These are phyloP conservation scores for Blastobotrys persicus DNA, from an alignment of 1,139 yeast genomes.

Conservation along the genomic window DNA sequence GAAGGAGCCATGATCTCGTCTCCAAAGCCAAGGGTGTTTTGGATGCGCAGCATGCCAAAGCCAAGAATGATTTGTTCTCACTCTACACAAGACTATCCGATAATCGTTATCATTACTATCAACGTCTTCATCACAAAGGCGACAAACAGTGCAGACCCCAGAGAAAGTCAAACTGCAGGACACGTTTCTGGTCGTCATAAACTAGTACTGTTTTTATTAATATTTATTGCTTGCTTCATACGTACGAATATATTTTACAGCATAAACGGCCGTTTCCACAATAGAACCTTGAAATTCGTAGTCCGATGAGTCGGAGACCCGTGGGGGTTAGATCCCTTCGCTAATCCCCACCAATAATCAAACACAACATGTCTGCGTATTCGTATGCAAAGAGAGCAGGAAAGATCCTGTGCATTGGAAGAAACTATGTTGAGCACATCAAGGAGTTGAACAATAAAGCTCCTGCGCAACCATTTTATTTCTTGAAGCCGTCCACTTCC, in stretches of 20 bases:
- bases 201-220: no score
- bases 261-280: no score
- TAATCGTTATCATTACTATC: no score
- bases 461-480: constrained; percentile 82
- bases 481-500: constrained; percentile 67
- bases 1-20: background rate
- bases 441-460: constrained; percentile 77
- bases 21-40: background rate
- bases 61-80: background rate
- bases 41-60: background rate
- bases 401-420: constrained; percentile 90
- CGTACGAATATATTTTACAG: background rate
- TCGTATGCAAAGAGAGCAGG: constrained; percentile 61
- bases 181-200: background rate
- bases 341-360: background rate
- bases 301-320: no score
- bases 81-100: background rate
- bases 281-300: no score
- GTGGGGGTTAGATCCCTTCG: background rate
- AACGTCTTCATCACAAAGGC: background rate
- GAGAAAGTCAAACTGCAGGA: background rate
- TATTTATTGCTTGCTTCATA: background rate
- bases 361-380: constrained; percentile 12
- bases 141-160: background rate
- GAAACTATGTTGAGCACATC: constrained; percentile 94